A percentile compares a stretch with the other conserved stretches of the same genome.
Evolutionary conservation across 1,284 basidiomycete species (phyloP).

Genomic region (Fomitiporia mediterranea): DNA sequence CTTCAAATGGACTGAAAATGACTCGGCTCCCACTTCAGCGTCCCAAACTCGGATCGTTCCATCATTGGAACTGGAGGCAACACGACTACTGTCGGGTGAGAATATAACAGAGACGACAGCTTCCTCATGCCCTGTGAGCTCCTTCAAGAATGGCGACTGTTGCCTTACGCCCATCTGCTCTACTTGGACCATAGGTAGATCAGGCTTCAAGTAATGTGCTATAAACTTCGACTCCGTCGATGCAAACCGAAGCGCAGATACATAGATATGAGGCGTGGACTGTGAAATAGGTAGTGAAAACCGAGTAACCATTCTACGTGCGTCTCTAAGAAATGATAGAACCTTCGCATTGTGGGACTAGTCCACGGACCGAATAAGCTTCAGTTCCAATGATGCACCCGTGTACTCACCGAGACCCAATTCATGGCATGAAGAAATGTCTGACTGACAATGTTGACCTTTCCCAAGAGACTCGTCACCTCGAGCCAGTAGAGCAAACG

Average conservation of each 20-base stretch:
- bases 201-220: no score
- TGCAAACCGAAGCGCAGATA: neutral
- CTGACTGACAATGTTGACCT: neutral
- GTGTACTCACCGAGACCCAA: neutral
- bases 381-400: neutral
- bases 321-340: no score
- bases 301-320: slow-evolving; percentile 19
- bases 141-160: neutral
- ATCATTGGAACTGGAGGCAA: slow-evolving; percentile 14
- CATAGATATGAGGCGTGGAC: neutral
- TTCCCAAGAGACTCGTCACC: no score
- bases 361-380: no score
- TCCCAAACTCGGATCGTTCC: slow-evolving; percentile 13
- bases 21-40: no score
- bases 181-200: no score
- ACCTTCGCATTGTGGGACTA: neutral
- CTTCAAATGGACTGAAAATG: no score
- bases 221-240: neutral
- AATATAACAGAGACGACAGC: slow-evolving; percentile 22
- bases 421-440: neutral
- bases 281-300: slow-evolving; percentile 11
- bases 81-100: no score
- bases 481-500: no score
- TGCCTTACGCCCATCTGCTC: neutral
- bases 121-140: no score